phyloP scores from a whole-genome alignment of 257 asterid genomes.

The Mentha longifolia region DNA sequence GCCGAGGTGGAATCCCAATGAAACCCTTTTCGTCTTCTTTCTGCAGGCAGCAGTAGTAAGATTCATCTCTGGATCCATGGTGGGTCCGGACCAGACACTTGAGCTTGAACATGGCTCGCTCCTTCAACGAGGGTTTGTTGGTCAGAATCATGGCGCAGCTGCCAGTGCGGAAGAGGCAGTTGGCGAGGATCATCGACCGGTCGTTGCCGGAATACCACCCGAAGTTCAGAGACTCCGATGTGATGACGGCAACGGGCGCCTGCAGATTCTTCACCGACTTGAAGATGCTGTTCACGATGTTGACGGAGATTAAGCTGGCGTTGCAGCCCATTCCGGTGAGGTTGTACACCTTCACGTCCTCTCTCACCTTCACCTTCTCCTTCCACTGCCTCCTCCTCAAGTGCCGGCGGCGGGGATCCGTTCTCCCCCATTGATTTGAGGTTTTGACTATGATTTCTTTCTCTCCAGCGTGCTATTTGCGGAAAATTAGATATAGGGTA shows the following conservation, averaged over 20 bases:
- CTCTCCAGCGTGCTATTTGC: too few species aligned
- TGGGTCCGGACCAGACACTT: constrained; percentile 83
- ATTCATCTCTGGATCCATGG: constrained; percentile 72
- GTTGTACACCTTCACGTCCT: too few species aligned
- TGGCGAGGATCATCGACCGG: constrained; percentile 84
- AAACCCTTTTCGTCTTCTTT: constrained; percentile 66
- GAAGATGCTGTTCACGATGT: constrained; percentile 57
- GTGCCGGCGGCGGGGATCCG: too few species aligned
- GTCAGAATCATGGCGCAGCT: constrained; percentile 77
- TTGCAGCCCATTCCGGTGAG: constrained; percentile 94
- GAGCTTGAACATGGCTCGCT: constrained; percentile 61
- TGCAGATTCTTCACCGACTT: constrained; percentile 37
- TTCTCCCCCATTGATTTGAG: too few species aligned
- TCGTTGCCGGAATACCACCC: constrained; percentile 86
- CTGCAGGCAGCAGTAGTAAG: constrained; percentile 70
- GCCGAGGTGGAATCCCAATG: constrained; percentile 70
- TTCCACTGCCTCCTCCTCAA: too few species aligned
- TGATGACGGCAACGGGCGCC: constrained; percentile 67
- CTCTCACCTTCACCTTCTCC: too few species aligned
- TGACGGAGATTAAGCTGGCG: constrained; percentile 72
- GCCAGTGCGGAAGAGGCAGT: constrained; percentile 77
- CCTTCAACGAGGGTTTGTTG: constrained; percentile 43
- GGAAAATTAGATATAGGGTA: too few species aligned
- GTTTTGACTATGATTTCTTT: too few species aligned
- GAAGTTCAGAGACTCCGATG: constrained; percentile 74